phyloP scores from a whole-genome alignment of 169 alveolate genomes.

The Plasmodium yoelii region DNA sequence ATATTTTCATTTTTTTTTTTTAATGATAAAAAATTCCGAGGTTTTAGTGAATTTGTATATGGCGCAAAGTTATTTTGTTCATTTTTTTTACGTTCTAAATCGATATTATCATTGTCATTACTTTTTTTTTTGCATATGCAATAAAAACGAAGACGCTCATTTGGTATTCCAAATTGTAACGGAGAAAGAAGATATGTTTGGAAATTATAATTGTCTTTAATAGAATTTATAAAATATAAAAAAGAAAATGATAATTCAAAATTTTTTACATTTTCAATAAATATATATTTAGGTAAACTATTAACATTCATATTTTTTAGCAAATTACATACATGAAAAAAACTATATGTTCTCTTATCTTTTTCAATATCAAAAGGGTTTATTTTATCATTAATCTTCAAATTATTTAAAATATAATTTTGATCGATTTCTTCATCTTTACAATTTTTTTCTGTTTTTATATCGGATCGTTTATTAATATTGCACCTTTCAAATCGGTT shows the following conservation, averaged over 20 bases:
- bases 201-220: conserved; percentile 56
- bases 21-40: conserved; percentile 23
- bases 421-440: neutral
- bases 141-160: conserved; percentile 72
- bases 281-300: conserved; percentile 63
- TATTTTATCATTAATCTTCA: conserved; percentile 12
- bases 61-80: neutral
- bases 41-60: conserved; percentile 58
- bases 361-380: conserved; percentile 22
- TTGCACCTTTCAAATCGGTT: neutral
- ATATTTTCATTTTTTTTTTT: neutral
- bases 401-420: neutral
- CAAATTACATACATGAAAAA: conserved; percentile 63
- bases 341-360: conserved; percentile 52
- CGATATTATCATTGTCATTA: neutral
- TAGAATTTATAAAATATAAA: conserved; percentile 50
- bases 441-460: neutral
- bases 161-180: conserved; percentile 67
- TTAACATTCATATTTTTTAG: conserved; percentile 17
- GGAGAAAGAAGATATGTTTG: conserved; percentile 66
- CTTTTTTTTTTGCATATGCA: conserved; percentile 53
- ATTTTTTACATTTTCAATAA: conserved; percentile 70
- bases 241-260: conserved; percentile 62
- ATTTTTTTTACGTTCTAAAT: neutral
- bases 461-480: neutral